Base-by-base conservation (phyloP, 441 rosid genomes). In the Viola pubescens region DNA sequence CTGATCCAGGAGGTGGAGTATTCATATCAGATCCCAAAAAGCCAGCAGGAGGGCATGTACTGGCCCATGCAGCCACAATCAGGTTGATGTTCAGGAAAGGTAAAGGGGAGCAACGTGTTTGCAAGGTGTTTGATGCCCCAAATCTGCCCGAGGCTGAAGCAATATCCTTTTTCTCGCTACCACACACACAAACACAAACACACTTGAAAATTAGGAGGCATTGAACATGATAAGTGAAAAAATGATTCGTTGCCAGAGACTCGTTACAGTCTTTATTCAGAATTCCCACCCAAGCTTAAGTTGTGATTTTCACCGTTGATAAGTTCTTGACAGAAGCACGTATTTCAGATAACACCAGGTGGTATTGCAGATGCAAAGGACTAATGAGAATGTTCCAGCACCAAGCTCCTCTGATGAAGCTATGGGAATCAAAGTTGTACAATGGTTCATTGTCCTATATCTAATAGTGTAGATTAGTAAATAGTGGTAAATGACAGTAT, bases 1-100 rank as follows among this genome's bases (percentile, higher is more conserved):
- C 94, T 14, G 97, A 90, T 67, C 97, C 97, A 58, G 90, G 94
- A 0, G 94, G 98, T n/a, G 95, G 94, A 58, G 72, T 92, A 54
- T 89, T 92, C 82, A 77, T 86, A 77, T 86, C 96, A 58, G 95
- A 89, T 63, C 96, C 96, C 50, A 90, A 90, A 81, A 94, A 94
- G 68, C 89, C 97, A 49, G 97, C 94, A 13, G 91, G 94, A 67
- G 95, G 97, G 3, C 98, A 94, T 62, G 97, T 94, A 51, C 91
- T 89, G 42, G 98, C 97, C 56, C 90, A 89, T 68, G 95, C 97
- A 46, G 91, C 84, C 52, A 86, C 97, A 52, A 81, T 94, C 59
- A 84, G 98, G 70, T 73, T 90, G 73, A 81, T 76, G 82, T 89
- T 89, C 77, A 83, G 95, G 85, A 88, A 89, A 77, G 94, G 96